Conservation (phyloP, 805 yeast species). For the Candida chilensis region DNA sequence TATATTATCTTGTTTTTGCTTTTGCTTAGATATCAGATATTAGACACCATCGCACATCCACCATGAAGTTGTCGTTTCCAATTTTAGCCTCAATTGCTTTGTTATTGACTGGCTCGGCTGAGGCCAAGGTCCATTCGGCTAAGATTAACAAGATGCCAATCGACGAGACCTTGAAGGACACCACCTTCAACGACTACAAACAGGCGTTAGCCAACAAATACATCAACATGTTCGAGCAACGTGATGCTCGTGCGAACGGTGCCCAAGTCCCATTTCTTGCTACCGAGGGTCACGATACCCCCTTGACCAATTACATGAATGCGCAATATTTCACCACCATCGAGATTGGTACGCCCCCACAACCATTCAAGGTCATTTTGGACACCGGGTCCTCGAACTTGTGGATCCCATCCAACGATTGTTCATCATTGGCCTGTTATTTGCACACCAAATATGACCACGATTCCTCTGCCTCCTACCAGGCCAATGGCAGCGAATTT, state of each 20-base stretch:
- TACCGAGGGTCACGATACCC: slow-evolving; percentile 55
- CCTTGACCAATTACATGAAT: slow-evolving; percentile 86
- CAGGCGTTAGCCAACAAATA: slow-evolving; percentile 40
- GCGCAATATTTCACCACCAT: slow-evolving; percentile 96
- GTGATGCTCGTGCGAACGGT: slow-evolving; percentile 7
- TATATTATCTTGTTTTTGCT: too few species aligned
- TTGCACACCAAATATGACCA: slow-evolving; percentile 89
- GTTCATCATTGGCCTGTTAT: slow-evolving; percentile 92
- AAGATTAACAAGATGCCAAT: slow-evolving; percentile 36
- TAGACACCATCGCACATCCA: too few species aligned
- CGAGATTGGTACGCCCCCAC: slow-evolving; percentile 87
- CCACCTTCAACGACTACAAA: slow-evolving; percentile 36
- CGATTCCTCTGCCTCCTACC: slow-evolving; percentile 70
- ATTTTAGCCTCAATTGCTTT: slow-evolving; percentile 34
- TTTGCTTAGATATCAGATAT: too few species aligned
- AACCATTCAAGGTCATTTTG: slow-evolving; percentile 83
- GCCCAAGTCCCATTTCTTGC: slow-evolving; percentile 34
- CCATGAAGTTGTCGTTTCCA: slow-evolving; percentile 18
- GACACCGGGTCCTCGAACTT: slow-evolving; percentile 96
- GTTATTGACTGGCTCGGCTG: slow-evolving; percentile 19
- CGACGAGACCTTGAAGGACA: slow-evolving; percentile 35
- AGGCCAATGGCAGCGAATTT: slow-evolving; percentile 80
- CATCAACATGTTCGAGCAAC: slow-evolving; percentile 23
- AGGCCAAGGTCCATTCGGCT: slow-evolving; percentile 38
- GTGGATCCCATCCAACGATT: slow-evolving; percentile 90